Percentiles rank a stretch among this genome's conserved stretches.
Conservation (phyloP, 345 rosid genomes). For the Schrenkiella parvula region DNA sequence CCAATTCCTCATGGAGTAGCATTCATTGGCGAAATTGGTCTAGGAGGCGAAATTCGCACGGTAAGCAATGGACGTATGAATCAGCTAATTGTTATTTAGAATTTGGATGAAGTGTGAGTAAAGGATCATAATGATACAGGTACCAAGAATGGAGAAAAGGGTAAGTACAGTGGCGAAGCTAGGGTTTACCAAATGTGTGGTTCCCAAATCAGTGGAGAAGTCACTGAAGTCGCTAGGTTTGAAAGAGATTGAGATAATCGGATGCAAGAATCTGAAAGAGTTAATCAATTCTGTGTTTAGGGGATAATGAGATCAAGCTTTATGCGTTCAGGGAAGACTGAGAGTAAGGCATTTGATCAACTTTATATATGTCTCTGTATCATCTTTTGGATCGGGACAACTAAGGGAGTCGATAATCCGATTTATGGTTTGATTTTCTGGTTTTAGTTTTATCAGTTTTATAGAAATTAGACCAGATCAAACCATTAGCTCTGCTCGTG, state of each 20-base stretch:
- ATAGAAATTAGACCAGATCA: not conserved
- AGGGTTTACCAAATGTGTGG: slow-evolving; percentile 69
- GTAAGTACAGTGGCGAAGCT: slow-evolving; percentile 65
- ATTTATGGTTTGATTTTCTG: not conserved
- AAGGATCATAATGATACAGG: slow-evolving; percentile 42
- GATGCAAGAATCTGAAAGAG: slow-evolving; percentile 73
- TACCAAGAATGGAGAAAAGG: slow-evolving; percentile 79
- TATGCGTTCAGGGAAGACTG: too few species aligned
- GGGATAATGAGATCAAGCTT: not conserved
- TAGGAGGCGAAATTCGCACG: slow-evolving; percentile 76
- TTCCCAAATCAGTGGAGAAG: slow-evolving; percentile 59
- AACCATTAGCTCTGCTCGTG: not conserved
- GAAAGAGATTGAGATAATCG: slow-evolving; percentile 45
- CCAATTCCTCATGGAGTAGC: slow-evolving; percentile 79
- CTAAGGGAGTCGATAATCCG: not conserved
- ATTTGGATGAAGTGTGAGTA: not conserved
- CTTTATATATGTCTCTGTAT: not conserved
- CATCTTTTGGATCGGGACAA: not conserved
- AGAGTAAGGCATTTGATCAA: not conserved
- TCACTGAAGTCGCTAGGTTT: slow-evolving; percentile 36
- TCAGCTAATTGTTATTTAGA: not conserved
- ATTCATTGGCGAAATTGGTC: slow-evolving; percentile 88
- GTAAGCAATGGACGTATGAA: slow-evolving; percentile 42
- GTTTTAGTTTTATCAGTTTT: slow-evolving; percentile 4
- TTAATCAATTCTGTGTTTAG: slow-evolving; percentile 59